phyloP scores from a whole-genome alignment of 139 green algal species.

The Coccomyxa sp. region DNA sequence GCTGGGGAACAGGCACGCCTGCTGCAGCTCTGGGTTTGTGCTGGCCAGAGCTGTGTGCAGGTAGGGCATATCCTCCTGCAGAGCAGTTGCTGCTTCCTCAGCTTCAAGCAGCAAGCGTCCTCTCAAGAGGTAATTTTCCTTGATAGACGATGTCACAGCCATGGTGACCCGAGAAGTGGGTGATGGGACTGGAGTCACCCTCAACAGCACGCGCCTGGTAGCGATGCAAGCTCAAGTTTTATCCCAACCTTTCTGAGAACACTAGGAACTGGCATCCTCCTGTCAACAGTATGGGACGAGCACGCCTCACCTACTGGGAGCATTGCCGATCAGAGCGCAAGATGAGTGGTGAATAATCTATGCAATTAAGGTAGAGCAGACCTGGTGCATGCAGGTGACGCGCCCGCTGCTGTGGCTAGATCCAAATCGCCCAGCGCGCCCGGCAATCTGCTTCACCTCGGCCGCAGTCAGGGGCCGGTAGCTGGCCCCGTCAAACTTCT shows the following conservation, averaged over 20 bases:
- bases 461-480: conserved; percentile 17
- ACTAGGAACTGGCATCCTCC: no score
- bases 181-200: not conserved
- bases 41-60: not conserved
- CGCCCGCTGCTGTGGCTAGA: conserved; percentile 18
- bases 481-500: conserved; percentile 9
- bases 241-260: not conserved
- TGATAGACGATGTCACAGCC: no score
- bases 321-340: no score
- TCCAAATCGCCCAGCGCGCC: conserved; percentile 34
- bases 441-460: conserved; percentile 49
- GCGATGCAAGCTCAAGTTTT: not conserved
- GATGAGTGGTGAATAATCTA: not conserved
- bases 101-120: not conserved
- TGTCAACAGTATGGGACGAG: no score
- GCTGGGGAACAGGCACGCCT: conserved; percentile 33
- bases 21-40: not conserved
- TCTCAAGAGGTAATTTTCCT: no score
- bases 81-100: not conserved
- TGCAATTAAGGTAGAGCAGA: not conserved
- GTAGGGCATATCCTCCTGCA: not conserved
- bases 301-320: no score
- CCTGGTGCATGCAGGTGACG: conserved; percentile 21
- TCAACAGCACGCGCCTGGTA: not conserved
- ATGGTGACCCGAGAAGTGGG: not conserved